Evolutionary conservation across 2,329 filamentous ascomycete genomes (phyloP).

Genomic region (Scolecobasidium constrictum): DNA sequence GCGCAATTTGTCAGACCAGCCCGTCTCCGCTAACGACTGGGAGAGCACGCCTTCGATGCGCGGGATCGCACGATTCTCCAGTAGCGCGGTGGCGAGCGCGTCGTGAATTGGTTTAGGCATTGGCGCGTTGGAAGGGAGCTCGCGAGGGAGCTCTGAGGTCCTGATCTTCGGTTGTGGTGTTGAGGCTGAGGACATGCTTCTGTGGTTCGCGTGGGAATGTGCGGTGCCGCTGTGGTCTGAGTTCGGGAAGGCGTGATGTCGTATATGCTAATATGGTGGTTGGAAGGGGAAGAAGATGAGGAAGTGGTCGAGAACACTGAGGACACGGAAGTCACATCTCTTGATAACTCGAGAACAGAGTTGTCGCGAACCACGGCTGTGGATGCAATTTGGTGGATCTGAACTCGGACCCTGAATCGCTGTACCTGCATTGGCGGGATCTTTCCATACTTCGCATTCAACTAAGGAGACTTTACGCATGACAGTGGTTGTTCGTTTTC

Average conservation of each 20-base stretch:
- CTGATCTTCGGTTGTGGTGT: constrained; percentile 8
- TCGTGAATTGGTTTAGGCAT: constrained; percentile 12
- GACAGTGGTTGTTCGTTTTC: too few species aligned
- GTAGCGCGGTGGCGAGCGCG: constrained; percentile 24
- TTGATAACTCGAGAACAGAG: too few species aligned
- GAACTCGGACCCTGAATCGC: too few species aligned
- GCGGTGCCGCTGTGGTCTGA: not conserved
- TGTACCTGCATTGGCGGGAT: too few species aligned
- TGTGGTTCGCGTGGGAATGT: too few species aligned
- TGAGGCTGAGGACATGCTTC: too few species aligned
- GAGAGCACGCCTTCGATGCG: constrained; percentile 44
- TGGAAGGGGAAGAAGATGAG: not conserved
- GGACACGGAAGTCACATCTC: too few species aligned
- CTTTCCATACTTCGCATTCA: too few species aligned
- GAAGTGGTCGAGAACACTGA: too few species aligned
- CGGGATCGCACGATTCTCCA: constrained; percentile 39
- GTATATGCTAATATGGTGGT: not conserved
- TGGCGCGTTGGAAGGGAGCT: constrained; percentile 21
- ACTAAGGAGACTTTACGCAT: too few species aligned
- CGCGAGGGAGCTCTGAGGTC: constrained; percentile 11
- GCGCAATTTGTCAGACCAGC: constrained; percentile 47
- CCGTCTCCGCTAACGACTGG: constrained; percentile 43
- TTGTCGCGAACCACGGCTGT: too few species aligned
- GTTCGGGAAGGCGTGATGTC: not conserved
- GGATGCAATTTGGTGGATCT: too few species aligned